These are phyloP conservation scores for Perilla frutescens DNA, from an alignment of 257 asterid genomes.

Conservation along the genomic window DNA sequence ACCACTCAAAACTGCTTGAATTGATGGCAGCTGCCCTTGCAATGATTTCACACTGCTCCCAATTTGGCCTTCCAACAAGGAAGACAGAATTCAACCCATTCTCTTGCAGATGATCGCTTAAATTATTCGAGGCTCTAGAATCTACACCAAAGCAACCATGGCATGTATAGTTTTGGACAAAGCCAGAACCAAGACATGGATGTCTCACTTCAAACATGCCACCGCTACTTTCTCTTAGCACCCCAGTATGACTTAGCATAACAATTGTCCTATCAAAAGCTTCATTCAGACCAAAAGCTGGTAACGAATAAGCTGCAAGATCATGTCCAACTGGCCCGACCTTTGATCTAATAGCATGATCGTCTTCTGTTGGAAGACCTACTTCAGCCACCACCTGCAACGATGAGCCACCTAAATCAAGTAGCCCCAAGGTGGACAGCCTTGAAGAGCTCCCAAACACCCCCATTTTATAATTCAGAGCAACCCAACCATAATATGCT, in stretches of 20 bases:
- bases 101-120: conserved; percentile 27
- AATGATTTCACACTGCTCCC: conserved; percentile 68
- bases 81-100: conserved; percentile 43
- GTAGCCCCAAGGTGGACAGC: conserved; percentile 67
- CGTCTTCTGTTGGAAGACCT: conserved; percentile 38
- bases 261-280: conserved; percentile 72
- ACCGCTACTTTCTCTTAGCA: conserved; percentile 42
- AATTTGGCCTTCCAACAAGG: conserved; percentile 68
- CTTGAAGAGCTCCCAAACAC: conserved; percentile 48
- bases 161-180: conserved; percentile 69
- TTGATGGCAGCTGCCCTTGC: conserved; percentile 73
- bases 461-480: conserved; percentile 72
- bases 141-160: conserved; percentile 55
- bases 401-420: conserved; percentile 91
- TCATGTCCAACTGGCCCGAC: conserved; percentile 55
- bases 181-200: conserved; percentile 72
- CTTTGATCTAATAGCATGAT: conserved; percentile 54
- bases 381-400: conserved; percentile 82
- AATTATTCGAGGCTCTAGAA: conserved; percentile 33
- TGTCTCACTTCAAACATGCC: conserved; percentile 66
- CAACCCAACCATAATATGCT: conserved; percentile 86
- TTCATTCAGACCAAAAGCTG: conserved; percentile 79
- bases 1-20: conserved; percentile 56
- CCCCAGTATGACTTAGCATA: conserved; percentile 65
- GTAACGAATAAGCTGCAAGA: conserved; percentile 64